Base-by-base conservation (phyloP, 2,329 filamentous ascomycete genomes). In the Eutypa lata region DNA sequence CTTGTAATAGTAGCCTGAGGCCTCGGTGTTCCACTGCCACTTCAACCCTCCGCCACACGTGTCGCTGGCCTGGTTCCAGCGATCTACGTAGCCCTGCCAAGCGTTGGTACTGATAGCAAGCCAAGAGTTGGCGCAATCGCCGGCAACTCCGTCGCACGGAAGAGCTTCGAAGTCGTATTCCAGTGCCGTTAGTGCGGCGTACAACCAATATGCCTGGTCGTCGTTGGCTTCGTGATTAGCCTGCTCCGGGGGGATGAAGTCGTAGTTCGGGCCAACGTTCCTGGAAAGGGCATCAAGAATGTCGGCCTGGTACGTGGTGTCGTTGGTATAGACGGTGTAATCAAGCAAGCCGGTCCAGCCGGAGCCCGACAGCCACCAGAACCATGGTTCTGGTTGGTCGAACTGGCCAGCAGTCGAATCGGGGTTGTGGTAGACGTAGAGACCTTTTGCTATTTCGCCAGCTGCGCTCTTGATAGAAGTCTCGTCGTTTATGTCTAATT, bases 21-120 rank as follows among this genome's bases (percentile, higher is more conserved):
- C 82, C 60, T 79, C 78, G 2, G 75, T 69, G 62, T 77, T 81
- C 52, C 85, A 81, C 66, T 86, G 82, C 80, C 80, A 83, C 59
- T 80, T 77, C 49, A 84, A 63, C 14, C 81, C 82, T 52, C 81
- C 82, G 16, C 71, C 72, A 59, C 82, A 85, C 6, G 70, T 72
- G 0, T 64, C 65, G 2, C 64, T 71, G 56, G 84, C 79, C 76
- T 80, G 83, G 47, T 80, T 74, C 45, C 81, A 67, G 59, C 19
- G 74, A 70, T 57, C 80, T 76, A 50, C 61, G 53, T 57, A 65
- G 19, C 73, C 73, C 54, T 84, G 76, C 70, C 84, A 85, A 7
- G 79, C 77, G 43, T 77, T 77, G 57, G 78, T 73, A 10, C 75
- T 76, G 22, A 84, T 73, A 5, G 77, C 71, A 4, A 77, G 66